These are phyloP conservation scores for Malus hybrid DNA, from an alignment of 331 rosid species.

Conservation along the genomic window DNA sequence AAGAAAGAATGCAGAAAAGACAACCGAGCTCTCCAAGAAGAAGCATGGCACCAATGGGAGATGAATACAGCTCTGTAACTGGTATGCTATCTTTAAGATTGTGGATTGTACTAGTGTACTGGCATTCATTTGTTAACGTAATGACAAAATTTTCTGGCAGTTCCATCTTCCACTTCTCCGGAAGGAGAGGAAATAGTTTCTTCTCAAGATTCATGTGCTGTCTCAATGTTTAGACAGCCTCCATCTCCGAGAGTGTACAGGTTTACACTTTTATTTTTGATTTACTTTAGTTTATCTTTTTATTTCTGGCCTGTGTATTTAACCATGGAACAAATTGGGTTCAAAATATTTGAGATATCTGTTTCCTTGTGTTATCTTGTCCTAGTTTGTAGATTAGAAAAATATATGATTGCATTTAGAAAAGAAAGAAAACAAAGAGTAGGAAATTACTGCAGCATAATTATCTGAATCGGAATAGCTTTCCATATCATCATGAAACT, in stretches of 20 bases:
- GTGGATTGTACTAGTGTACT: slow-evolving; percentile 3
- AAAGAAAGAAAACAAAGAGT: not conserved
- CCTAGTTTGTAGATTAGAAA: not conserved
- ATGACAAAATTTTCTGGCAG: slow-evolving; percentile 15
- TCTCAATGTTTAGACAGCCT: slow-evolving; percentile 38
- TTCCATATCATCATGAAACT: not conserved
- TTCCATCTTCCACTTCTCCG: slow-evolving; percentile 50
- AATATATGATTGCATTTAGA: not conserved
- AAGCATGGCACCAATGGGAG: slow-evolving; percentile 38
- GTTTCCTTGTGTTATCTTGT: not conserved
- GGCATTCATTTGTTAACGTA: not conserved
- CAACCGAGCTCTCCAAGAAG: slow-evolving; percentile 40
- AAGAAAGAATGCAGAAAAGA: slow-evolving; percentile 79
- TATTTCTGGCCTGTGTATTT: not conserved
- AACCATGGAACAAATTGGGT: not conserved
- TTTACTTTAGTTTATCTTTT: not conserved
- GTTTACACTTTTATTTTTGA: slow-evolving; percentile 8
- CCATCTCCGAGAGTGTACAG: slow-evolving; percentile 39
- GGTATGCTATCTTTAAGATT: slow-evolving; percentile 37
- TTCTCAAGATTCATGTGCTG: slow-evolving; percentile 57
- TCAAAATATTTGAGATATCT: not conserved
- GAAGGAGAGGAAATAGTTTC: slow-evolving; percentile 61
- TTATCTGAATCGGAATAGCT: not conserved
- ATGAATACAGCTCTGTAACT: slow-evolving; percentile 50
- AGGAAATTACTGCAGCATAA: not conserved